These are phyloP conservation scores for Vitis rupestris DNA, from an alignment of 164 flowering plant species.

Conservation along the genomic window DNA sequence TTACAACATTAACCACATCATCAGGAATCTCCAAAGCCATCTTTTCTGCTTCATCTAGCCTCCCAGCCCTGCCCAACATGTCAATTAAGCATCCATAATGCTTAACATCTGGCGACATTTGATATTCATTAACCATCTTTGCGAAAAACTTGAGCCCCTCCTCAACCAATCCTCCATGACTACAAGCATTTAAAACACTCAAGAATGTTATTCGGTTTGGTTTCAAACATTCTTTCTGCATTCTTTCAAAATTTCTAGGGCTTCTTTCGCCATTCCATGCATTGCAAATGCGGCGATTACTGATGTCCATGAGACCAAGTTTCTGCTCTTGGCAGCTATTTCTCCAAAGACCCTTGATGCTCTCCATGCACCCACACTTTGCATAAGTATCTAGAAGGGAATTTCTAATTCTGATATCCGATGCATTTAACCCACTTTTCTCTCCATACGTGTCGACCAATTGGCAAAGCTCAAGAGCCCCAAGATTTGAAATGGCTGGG, in stretches of 20 bases:
- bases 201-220: constrained; percentile 59
- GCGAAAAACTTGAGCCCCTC: constrained; percentile 51
- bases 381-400: constrained; percentile 34
- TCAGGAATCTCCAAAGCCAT: constrained; percentile 41
- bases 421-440: constrained; percentile 39
- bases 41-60: constrained; percentile 58
- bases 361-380: constrained; percentile 44
- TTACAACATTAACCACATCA: constrained; percentile 33
- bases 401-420: constrained; percentile 40
- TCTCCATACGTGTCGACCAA: constrained; percentile 45
- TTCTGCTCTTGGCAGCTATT: constrained; percentile 5
- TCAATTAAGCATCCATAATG: constrained; percentile 60
- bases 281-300: constrained; percentile 48
- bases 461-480: constrained; percentile 35
- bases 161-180: constrained; percentile 66
- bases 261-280: constrained; percentile 57
- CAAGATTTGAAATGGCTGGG: constrained; percentile 47
- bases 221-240: constrained; percentile 28
- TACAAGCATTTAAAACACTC: constrained; percentile 59
- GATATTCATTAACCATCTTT: constrained; percentile 38
- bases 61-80: constrained; percentile 58
- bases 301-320: constrained; percentile 45
- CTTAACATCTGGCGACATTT: constrained; percentile 40
- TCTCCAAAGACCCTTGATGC: constrained; percentile 36
- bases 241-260: constrained; percentile 31